Base-by-base conservation (phyloP, 2,329 filamentous ascomycete species). In the Aureobasidium uvarum region DNA sequence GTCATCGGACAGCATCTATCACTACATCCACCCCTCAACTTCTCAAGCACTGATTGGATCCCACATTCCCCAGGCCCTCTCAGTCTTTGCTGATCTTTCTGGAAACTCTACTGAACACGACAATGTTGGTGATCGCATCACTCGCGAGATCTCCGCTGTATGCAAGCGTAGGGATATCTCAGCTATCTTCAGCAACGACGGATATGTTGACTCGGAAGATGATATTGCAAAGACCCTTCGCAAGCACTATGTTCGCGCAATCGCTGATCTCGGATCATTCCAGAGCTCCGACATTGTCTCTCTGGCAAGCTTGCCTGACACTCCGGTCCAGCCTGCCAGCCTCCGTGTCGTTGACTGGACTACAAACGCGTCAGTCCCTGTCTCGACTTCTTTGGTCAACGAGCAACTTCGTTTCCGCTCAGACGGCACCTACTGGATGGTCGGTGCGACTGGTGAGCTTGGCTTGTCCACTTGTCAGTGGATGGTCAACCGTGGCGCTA, bases 391-490 rank as follows among this genome's bases (percentile, higher is more conserved):
- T 23, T 14, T 56, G 36, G 54, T 56, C 38, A 56, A 56, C 20
- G 54, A 56, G 54, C 54, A 56, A 38, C 54, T 56, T 20, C 38
- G 38, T n/a, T 56, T 56, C 54, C 38, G 54, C 14, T 13, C 45
- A 13, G 50, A 74, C 23, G 74, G 71, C 58, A 75, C 74, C 4
- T 77, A 77, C 64, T 65, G 71, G 28, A 65, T 77, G 14, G 67
- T 74, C 31, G 75, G 75, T 38, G 64, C 75, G 4, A 70, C 69
- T 31, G 74, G 75, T 31, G 69, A 70, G 10, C 66, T 76, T 31
- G 75, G 75, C 20, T 69, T 69, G 20, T 75, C 73, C 5, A 39
- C 76, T 31, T 69, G 66, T 48, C 54, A 69, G 14, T 77, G 71
- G 72, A 75, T 77, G 74, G 67, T 72, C 10, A 33, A 46, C 5